Evolutionary conservation across 2,329 filamentous ascomycete species (phyloP), one percentile per base, ranked within the genome.

Genomic region (Phymatotrichopsis omnivora): DNA sequence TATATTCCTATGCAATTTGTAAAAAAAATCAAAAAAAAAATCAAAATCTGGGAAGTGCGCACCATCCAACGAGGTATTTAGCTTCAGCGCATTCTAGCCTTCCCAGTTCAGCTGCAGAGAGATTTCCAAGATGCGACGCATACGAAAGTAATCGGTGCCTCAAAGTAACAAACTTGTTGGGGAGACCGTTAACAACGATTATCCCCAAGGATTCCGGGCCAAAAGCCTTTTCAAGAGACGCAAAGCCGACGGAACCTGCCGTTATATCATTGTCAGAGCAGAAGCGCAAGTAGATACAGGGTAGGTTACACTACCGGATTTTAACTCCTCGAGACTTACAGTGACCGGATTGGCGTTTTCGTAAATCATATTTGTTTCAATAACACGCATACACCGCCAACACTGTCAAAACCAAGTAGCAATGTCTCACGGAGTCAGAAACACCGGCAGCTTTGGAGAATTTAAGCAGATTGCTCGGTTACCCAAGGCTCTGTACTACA

Each of bases 161-260:
- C 32, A 95, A 67, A n/a, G 72, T 65, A 11, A 73, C 64, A 58
- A 93, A 98, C 41, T 76, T 69, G 5, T 71, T 52, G 0, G 86
- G 84, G 0, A 96, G 75, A 61, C 86, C 84, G 61, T 82, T 85
- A 36, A 98, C 87, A n/a, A 96, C 69, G 44, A 98, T 80, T 41
- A 98, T 94, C 0, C 91, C 91, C 10, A 96, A 70, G 2, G 86
- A 94, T 20, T 83, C 77, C 1, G 87, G 85, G 0, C 91, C 91
- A 61, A 98, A 96, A 0, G 91, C 91, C 56, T 81, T 65, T 57
- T 83, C 75, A 8, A 91, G 71, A 0, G 74, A 74, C 45, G 75
- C 72, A 41, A 85, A 80, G 0, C 80, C 71, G 34, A 89, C 70
- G 46, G 72, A 73, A 16, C 76, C 81, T 84, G 53, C 31, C 42